These are phyloP conservation scores for Phytophthora megakarya DNA, from an alignment of 352 stramenopile genomes.

Conservation along the genomic window DNA sequence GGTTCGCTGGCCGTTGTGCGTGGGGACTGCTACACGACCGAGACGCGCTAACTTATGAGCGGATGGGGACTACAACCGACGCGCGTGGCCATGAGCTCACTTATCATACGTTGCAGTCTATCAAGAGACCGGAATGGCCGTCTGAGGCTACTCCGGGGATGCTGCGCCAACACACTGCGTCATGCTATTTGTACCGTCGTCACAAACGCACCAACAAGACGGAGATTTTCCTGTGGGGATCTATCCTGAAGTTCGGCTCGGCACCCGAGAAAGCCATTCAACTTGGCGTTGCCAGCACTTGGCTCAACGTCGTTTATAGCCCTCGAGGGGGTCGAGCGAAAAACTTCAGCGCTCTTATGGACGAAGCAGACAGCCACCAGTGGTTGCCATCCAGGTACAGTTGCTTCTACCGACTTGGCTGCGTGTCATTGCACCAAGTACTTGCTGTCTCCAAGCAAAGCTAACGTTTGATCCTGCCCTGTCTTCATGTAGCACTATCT, in stretches of 20 bases:
- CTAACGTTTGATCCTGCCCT: slow-evolving; percentile 23
- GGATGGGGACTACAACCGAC: slow-evolving; percentile 41
- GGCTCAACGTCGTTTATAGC: slow-evolving; percentile 40
- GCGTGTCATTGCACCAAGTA: slow-evolving; percentile 21
- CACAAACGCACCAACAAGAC: slow-evolving; percentile 33
- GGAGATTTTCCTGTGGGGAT: slow-evolving; percentile 46
- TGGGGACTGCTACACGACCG: slow-evolving; percentile 40
- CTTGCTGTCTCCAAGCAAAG: slow-evolving; percentile 15
- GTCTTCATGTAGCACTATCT: slow-evolving; percentile 31
- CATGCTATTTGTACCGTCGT: slow-evolving; percentile 46
- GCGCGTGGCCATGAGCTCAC: slow-evolving; percentile 38
- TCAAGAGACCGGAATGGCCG: slow-evolving; percentile 50
- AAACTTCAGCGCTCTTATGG: slow-evolving; percentile 37
- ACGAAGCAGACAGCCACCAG: slow-evolving; percentile 33
- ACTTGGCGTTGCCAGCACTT: slow-evolving; percentile 38
- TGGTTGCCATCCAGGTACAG: slow-evolving; percentile 35
- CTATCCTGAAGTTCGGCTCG: slow-evolving; percentile 39
- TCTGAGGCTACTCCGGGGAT: slow-evolving; percentile 40
- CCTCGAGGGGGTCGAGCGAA: slow-evolving; percentile 32
- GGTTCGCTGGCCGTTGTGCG: slow-evolving; percentile 35
- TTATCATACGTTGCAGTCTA: slow-evolving; percentile 54
- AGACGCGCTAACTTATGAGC: slow-evolving; percentile 51
- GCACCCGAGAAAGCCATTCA: slow-evolving; percentile 39
- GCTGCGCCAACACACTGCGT: slow-evolving; percentile 39
- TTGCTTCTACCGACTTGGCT: slow-evolving; percentile 10